Evolutionary conservation across 1,139 yeast genomes (phyloP).

Genomic region (Magnusiomyces sp.): DNA sequence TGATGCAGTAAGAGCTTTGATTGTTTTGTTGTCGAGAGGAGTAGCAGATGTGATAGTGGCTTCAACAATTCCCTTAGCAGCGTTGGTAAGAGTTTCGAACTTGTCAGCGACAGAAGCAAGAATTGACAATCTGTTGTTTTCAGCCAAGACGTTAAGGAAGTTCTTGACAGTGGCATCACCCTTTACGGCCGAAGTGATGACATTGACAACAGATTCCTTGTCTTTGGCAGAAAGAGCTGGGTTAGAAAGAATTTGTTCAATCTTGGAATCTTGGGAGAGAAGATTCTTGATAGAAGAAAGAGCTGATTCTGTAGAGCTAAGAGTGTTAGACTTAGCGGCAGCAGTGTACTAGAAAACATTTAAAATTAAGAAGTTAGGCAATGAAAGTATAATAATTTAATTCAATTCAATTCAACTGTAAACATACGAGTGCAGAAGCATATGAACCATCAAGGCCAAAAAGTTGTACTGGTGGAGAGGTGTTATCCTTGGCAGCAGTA

Average conservation of each 20-base stretch:
- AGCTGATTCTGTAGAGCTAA: conserved; percentile 64
- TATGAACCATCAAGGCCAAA: conserved; percentile 95
- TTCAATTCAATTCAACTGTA: conserved; percentile 3
- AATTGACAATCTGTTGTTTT: conserved; percentile 83
- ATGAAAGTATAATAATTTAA: background rate
- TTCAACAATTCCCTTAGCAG: conserved; percentile 78
- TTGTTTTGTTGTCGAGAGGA: conserved; percentile 73
- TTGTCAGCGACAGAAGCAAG: conserved; percentile 59
- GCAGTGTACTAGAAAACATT: conserved; percentile 52
- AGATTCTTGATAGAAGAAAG: conserved; percentile 51
- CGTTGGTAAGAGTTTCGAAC: conserved; percentile 74
- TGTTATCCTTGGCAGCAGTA: conserved; percentile 45
- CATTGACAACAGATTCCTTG: conserved; percentile 61
- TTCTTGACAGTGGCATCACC: conserved; percentile 72
- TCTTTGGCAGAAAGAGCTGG: conserved; percentile 77
- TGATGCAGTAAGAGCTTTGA: conserved; percentile 73
- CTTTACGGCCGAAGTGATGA: conserved; percentile 44
- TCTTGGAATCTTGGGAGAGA: conserved; percentile 55
- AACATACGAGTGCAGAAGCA: conserved; percentile 66
- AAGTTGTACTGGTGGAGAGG: conserved; percentile 86
- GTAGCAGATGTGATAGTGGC: conserved; percentile 85
- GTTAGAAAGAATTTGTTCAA: conserved; percentile 56
- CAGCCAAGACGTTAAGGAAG: conserved; percentile 79
- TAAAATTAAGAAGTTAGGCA: background rate
- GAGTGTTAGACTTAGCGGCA: conserved; percentile 71